Evolutionary conservation across 768 basidiomycete species (phyloP), one percentile per base, ranked within the genome.

Genomic region (Paxillus involutus): DNA sequence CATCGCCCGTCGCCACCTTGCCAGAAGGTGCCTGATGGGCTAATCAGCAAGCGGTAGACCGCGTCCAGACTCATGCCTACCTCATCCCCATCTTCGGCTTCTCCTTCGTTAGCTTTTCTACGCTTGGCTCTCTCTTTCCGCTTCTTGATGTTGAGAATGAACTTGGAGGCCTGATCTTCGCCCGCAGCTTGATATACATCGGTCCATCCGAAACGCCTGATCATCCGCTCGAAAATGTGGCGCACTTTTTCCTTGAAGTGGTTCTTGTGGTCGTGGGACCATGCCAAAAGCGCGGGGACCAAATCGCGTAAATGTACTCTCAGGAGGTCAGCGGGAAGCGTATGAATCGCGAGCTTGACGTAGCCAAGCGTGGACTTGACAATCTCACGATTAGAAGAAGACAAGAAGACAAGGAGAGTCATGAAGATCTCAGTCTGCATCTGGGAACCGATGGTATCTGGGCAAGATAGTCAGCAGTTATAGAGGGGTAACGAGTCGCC

Each of bases 201-300:
- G 39, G 94, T 85, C 80, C 84, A 97, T 0, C 86, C 88, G 64
- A 97, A 97, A 57, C 94, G 82, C 57, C 96, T 77, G 59, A 98
- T 80, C 83, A 98, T 86, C 44, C 96, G 84, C 75, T 98, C 96
- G 63, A 98, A 95, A 59, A 98, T 94, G 70, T 98, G 95, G 42
- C 93, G 85, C 21, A 97, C 94, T 75, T 98, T 98, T 47, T 82
- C 77, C 71, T 98, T 98, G 84, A 99, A 98, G 67, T 98, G 97
- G 64, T 98, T 98, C 69, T 96, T 96, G 73, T 98, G 96, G 65
- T 98, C 95, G 66, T 97, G 94, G 6, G 93, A 92, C 94, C 97
- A 96, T 44, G 78, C 79, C 33, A 98, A 76, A 12, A 99, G 79
- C 0, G 87, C 89, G 1, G 93, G 91, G 0, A 98, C 91, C 21